Evolutionary conservation across 2,329 filamentous ascomycete genomes (phyloP).

Genomic region (Colletotrichum trifolii): DNA sequence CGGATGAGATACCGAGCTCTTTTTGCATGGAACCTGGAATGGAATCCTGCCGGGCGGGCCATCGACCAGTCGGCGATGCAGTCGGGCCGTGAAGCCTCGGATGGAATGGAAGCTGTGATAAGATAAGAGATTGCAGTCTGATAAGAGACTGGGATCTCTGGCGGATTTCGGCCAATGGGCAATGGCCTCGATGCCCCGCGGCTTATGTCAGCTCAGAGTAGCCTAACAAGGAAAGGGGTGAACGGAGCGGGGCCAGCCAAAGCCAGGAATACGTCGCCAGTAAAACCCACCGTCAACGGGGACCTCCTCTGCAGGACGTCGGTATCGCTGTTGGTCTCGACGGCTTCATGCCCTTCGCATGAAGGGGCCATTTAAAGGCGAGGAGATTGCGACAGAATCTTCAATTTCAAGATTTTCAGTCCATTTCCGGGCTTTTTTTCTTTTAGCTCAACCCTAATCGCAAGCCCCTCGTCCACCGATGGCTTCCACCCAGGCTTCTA

Average conservation of each 20-base stretch:
- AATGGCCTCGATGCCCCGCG: too few relatives aligned
- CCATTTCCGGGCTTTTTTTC: not conserved
- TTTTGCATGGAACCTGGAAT: too few relatives aligned
- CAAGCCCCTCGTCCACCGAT: not conserved
- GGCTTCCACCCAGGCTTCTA: not conserved
- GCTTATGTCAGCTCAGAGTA: too few relatives aligned
- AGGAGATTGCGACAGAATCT: conserved; percentile 11
- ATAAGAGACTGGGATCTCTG: too few relatives aligned
- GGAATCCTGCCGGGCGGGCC: too few relatives aligned
- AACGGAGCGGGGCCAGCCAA: too few relatives aligned
- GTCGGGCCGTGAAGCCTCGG: too few relatives aligned
- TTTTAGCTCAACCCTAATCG: not conserved
- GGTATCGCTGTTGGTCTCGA: not conserved
- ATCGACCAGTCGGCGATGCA: too few relatives aligned
- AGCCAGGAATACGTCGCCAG: conserved; percentile 30
- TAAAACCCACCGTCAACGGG: conserved; percentile 19
- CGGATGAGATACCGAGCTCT: conserved; percentile 1
- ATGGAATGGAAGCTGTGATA: too few relatives aligned
- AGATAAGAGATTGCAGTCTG: too few relatives aligned
- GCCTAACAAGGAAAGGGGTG: too few relatives aligned
- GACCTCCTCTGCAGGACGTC: conserved; percentile 3
- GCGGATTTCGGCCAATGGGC: too few relatives aligned
- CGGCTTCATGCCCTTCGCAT: conserved; percentile 33
- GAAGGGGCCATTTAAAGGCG: conserved; percentile 17
- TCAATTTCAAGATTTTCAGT: not conserved